Base-by-base conservation (phyloP, 2,329 filamentous ascomycete genomes). In the Aspergillus sp. region DNA sequence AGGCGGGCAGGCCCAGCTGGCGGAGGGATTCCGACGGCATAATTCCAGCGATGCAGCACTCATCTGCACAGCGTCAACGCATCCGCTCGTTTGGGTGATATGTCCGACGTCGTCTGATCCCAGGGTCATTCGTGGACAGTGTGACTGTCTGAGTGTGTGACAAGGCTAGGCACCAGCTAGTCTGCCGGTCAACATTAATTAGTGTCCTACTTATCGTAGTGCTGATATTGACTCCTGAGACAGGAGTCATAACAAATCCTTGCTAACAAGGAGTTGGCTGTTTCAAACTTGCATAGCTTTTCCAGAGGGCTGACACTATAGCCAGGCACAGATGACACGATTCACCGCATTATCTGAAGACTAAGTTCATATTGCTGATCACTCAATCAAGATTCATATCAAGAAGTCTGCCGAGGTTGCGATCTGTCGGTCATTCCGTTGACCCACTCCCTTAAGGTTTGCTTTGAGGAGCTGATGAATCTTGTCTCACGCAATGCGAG, bases 1-100 rank as follows among this genome's bases (percentile, higher is more conserved):
- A 50, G 47, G 47, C 25, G 15, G 41, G 47, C 47, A 50, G 8
- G 32, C 4, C 32, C 32, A 36, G 32, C 12, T 36, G 12, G 47
- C 47, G 47, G 47, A 50, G 47, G 47, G 47, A 28, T 30, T 50
- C 47, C 47, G 47, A 50, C 47, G 25, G 47, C 47, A 50, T 50
- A 50, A 50, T 5, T n/a, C 15, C 45, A 30, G 21, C 13, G 23
- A 23, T 49, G 45, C 45, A 49, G 45, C 45, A 30, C 3, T 49
- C 21, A 15, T 15, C 21, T 30, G 45, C 45, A 49, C 25, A 30
- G 47, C 47, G 10, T 30, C 23, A 50, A n/a, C 12, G 25, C 15
- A 28, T 45, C 10, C 41, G 23, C 48, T 45, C 23, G 30, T 45
- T 55, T 28, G 15, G 30, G n/a, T 17, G n/a, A 43, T 13, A 47